These are phyloP conservation scores for Caloboletus firmus DNA, from an alignment of 1,284 basidiomycete genomes.

Conservation along the genomic window DNA sequence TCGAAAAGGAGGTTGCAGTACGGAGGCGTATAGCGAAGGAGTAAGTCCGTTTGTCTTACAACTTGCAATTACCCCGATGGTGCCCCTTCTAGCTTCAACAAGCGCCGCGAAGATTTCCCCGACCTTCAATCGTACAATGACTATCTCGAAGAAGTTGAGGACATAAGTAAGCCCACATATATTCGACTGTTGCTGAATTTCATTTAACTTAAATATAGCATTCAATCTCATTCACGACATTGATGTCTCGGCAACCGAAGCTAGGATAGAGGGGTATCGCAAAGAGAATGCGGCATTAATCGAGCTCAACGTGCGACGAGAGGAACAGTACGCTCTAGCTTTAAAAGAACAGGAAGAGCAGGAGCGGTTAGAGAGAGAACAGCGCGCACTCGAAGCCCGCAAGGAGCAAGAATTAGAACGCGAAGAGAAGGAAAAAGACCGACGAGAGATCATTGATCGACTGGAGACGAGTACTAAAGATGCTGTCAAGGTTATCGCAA, in stretches of 20 bases:
- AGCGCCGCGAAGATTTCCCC: slow-evolving; percentile 86
- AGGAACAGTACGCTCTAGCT: slow-evolving; percentile 69
- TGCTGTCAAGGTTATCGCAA: slow-evolving; percentile 66
- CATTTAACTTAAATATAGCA: slow-evolving; percentile 46
- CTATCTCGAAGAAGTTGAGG: slow-evolving; percentile 95
- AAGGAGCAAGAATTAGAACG: slow-evolving; percentile 73
- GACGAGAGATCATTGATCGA: slow-evolving; percentile 75
- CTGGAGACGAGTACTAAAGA: slow-evolving; percentile 74
- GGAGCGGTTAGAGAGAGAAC: slow-evolving; percentile 68
- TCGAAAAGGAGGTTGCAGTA: slow-evolving; percentile 95
- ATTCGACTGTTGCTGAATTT: background rate
- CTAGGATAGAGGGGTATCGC: slow-evolving; percentile 77
- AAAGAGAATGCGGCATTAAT: slow-evolving; percentile 80
- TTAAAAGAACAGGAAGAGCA: slow-evolving; percentile 76
- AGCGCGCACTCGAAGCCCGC: slow-evolving; percentile 67
- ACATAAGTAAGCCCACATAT: slow-evolving; percentile 70
- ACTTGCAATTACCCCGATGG: background rate
- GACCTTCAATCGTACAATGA: slow-evolving; percentile 88
- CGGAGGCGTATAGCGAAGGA: slow-evolving; percentile 86
- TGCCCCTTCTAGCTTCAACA: slow-evolving; percentile 75
- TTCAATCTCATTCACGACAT: slow-evolving; percentile 96
- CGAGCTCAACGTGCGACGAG: slow-evolving; percentile 75
- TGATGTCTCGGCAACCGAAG: slow-evolving; percentile 83
- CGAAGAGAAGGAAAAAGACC: slow-evolving; percentile 72
- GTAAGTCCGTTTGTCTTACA: slow-evolving; percentile 35